These are phyloP conservation scores for Scutellaria baicalensis DNA, from an alignment of 257 asterid species.

Conservation along the genomic window DNA sequence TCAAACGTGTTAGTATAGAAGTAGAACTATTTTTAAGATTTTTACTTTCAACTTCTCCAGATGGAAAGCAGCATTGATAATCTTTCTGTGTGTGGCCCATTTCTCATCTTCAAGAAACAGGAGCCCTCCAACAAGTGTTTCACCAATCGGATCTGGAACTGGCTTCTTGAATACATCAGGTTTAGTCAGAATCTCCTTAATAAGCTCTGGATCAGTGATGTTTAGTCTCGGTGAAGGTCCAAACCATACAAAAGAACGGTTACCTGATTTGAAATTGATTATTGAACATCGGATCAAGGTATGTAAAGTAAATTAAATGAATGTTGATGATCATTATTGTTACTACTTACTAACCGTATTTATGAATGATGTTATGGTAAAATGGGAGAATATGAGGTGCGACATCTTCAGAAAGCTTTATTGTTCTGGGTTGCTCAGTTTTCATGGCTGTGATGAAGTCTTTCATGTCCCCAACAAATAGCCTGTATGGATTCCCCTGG, in stretches of 20 bases:
- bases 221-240: conserved; percentile 20
- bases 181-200: conserved; percentile 13
- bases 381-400: conserved; percentile 16
- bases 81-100: conserved; percentile 23
- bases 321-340: background rate
- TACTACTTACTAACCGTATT: conserved; percentile 10
- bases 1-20: background rate
- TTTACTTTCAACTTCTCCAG: conserved; percentile 20
- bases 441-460: background rate
- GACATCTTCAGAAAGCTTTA: conserved; percentile 3
- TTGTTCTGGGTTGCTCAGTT: background rate
- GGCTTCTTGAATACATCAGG: conserved; percentile 17
- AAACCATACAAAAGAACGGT: conserved; percentile 16
- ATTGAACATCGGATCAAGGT: no score
- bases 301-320: no score
- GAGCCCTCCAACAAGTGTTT: conserved; percentile 9
- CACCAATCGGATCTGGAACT: background rate
- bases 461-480: conserved; percentile 14
- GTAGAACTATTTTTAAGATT: background rate
- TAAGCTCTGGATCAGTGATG: conserved; percentile 17
- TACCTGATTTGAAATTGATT: background rate
- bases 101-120: conserved; percentile 18
- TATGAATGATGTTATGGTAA: conserved; percentile 1
- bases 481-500: conserved; percentile 21
- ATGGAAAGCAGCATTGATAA: conserved; percentile 22